Base-by-base conservation (phyloP, 1,139 yeast genomes). In the Blastobotrys buckinghamii region DNA sequence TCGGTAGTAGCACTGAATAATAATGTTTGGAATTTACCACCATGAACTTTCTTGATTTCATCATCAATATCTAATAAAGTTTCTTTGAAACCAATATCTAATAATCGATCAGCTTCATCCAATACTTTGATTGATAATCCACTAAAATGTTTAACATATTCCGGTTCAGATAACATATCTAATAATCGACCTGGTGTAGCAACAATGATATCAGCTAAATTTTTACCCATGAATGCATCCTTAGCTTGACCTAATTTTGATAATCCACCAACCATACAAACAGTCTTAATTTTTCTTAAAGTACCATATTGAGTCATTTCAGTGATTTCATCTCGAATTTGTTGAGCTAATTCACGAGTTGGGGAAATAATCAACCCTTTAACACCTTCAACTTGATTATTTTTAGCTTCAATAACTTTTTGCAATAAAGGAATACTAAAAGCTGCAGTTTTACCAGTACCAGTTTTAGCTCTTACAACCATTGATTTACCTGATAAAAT, bases 371-470 rank as follows among this genome's bases (percentile, higher is more conserved):
- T 79, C 50, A 90, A 75, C 22, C 90, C 77, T 47, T 60, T 52
- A 42, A 67, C 69, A 47, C 69, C 68, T 36, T 60, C 56, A 15
- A 55, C 59, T n/a, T 65, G 63, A 38, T 60, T 62, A 8, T 63
- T 52, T 36, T 56, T 56, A 26, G 68, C 64, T 43, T 70, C 70
- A 17, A 76, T 56, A 34, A 77, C 73, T 48, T 75, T 76, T 61
- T 86, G 84, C 41, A 89, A 69, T 7, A 87, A 72, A 1, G 97
- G 97, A 42, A 89, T 72, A 53, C 89, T 79, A 64, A 87, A 90
- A 0, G 96, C 95, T 52, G 86, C 78, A 0, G 97, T 90, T 66
- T 90, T 90, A 61, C 97, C 97, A 1, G 97, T 89, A 62, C 97
- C 97, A 5, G 97, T 90, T 64, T 87, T 87, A 33, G 97, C 97